These are phyloP conservation scores for Phytophthora constricta DNA, from an alignment of 352 stramenopile genomes.

Conservation along the genomic window DNA sequence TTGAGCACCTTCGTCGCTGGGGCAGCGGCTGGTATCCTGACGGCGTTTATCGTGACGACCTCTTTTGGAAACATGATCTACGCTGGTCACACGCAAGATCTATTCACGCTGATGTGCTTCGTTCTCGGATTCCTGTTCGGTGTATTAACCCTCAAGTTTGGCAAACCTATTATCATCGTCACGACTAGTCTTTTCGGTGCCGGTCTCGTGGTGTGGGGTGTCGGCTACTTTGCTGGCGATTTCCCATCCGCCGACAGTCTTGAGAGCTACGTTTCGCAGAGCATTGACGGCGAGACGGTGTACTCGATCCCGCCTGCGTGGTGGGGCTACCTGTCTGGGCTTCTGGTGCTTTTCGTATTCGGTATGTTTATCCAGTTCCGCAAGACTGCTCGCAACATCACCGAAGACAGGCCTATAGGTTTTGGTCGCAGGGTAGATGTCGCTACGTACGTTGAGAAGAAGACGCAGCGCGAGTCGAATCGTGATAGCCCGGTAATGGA, in stretches of 20 bases:
- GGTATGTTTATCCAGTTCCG: constrained; percentile 57
- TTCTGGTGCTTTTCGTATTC: constrained; percentile 49
- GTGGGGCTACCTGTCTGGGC: constrained; percentile 54
- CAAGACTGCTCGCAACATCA: constrained; percentile 41
- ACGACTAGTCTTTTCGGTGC: constrained; percentile 54
- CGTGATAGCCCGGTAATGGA: constrained; percentile 18
- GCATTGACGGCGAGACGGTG: constrained; percentile 33
- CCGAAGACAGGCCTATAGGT: constrained; percentile 17
- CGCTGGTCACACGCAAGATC: constrained; percentile 43
- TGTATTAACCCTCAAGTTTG: constrained; percentile 44
- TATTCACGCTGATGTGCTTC: constrained; percentile 42
- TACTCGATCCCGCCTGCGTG: constrained; percentile 51
- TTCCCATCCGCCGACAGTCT: constrained; percentile 48
- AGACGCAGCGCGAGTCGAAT: constrained; percentile 16
- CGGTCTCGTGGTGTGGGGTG: constrained; percentile 41
- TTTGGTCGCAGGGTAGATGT: constrained; percentile 13
- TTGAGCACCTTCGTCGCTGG: constrained; percentile 57
- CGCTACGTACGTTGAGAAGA: constrained; percentile 28
- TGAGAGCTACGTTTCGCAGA: constrained; percentile 32
- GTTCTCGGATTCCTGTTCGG: constrained; percentile 45
- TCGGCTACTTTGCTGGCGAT: constrained; percentile 60
- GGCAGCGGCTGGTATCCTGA: constrained; percentile 47
- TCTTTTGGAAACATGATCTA: constrained; percentile 53
- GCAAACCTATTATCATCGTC: constrained; percentile 53
- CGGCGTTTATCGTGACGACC: constrained; percentile 45